phyloP scores from a whole-genome alignment of 2,329 filamentous ascomycete genomes.

The Colletotrichum sp. region DNA sequence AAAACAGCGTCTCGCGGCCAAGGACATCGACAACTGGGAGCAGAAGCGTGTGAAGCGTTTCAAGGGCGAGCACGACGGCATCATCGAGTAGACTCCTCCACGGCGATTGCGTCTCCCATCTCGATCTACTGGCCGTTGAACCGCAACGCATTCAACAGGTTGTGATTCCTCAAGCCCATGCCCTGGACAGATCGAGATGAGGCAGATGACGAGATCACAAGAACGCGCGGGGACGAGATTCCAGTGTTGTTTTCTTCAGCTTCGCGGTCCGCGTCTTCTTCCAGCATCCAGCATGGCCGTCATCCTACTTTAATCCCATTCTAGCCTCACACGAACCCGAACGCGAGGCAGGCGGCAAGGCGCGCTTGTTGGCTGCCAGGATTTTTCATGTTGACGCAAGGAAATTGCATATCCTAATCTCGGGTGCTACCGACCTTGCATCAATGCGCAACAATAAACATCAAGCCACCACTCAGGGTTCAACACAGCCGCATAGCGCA shows the following conservation, averaged over 20 bases:
- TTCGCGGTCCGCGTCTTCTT: not conserved
- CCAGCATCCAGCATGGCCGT: not conserved
- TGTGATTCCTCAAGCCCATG: not conserved
- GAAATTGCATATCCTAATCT: conserved; percentile 16
- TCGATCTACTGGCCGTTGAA: not conserved
- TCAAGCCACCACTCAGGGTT: conserved; percentile 13
- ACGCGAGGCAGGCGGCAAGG: not conserved
- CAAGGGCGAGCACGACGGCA: conserved; percentile 87
- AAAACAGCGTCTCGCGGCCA: conserved; percentile 77
- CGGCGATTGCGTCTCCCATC: not conserved
- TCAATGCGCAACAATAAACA: conserved; percentile 6
- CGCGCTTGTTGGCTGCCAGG: not conserved
- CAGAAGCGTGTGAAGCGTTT: conserved; percentile 92
- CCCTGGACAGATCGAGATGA: not conserved
- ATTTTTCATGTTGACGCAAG: conserved; percentile 6
- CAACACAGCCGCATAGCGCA: not conserved
- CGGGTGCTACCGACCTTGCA: not conserved
- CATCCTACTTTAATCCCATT: not conserved
- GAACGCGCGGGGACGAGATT: not conserved
- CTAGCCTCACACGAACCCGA: not conserved
- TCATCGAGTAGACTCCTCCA: conserved; percentile 52
- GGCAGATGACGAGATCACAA: not conserved
- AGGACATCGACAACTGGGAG: conserved; percentile 95
- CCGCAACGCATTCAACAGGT: not conserved
- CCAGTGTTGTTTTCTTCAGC: not conserved